phyloP scores from a whole-genome alignment of 2,329 filamentous ascomycete genomes.

The Diaporthe vaccinii region DNA sequence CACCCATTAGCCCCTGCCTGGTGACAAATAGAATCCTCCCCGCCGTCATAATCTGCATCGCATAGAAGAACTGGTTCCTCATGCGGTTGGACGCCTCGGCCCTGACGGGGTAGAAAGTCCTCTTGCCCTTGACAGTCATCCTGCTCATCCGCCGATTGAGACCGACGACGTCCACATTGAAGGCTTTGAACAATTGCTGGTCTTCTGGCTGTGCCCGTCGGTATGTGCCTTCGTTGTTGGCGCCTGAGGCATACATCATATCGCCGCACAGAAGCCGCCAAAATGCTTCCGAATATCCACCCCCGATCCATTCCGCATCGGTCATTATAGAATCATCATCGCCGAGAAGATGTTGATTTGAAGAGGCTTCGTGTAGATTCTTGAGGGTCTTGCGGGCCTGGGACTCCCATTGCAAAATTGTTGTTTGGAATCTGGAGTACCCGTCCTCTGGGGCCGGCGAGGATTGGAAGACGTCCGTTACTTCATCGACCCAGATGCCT shows the following conservation, averaged over 20 bases:
- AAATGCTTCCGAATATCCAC: not conserved
- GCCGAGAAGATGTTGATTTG: not conserved
- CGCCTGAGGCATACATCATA: not conserved
- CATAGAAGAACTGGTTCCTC: conserved; percentile 12
- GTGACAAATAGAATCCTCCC: not conserved
- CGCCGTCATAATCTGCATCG: conserved; percentile 1
- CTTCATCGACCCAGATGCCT: not conserved
- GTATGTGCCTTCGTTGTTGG: not conserved
- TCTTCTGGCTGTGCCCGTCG: not conserved
- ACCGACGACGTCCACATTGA: not conserved
- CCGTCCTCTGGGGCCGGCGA: conserved; percentile 4
- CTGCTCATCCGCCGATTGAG: not conserved
- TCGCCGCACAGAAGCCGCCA: conserved; percentile 4
- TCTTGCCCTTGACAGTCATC: not conserved
- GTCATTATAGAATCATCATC: not conserved
- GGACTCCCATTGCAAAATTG: not conserved
- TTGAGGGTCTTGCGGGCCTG: not conserved
- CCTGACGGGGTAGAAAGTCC: not conserved
- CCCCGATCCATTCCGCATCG: not conserved
- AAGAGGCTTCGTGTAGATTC: not conserved
- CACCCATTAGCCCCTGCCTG: not conserved
- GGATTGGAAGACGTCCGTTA: not conserved
- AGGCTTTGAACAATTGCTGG: not conserved
- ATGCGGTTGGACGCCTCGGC: not conserved
- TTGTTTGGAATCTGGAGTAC: conserved; percentile 5